Base-by-base conservation (phyloP, 2,329 filamentous ascomycete genomes). In the Ceratocystis eucalypticola region DNA sequence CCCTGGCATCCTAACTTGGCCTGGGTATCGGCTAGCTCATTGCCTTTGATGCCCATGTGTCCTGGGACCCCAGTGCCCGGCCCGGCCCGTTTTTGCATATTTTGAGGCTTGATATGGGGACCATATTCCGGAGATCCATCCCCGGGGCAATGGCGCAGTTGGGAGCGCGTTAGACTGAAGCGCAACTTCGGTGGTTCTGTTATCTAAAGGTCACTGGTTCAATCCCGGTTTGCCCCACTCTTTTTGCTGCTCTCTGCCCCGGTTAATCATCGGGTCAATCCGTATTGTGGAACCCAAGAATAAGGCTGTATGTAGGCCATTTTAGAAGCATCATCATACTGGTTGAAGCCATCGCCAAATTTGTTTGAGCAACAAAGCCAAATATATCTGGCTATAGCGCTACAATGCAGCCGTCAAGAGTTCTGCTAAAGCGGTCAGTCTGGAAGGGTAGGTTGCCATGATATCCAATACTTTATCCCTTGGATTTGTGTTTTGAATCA, bases 351-450 rank as follows among this genome's bases (percentile, higher is more conserved):
- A 62, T 62, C 61, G 44, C 10, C 37, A 62, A 5, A 46, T 30
- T 30, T 61, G 25, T 17, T 61, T 10, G 22, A 22, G 8, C 7
- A n/a, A 41, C 37, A 28, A 28, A 44, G 37, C 33, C 33, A 41
- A n/a, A 15, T 22, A 15, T 25, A 25, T 44, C 45, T n/a, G 61
- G 45, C 61, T 8, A 46, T 17, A 62, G 17, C 48, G 28, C 30
- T 48, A 59, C 17, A 72, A 91, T 91, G 88, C 81, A 86, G 74
- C 82, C 86, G 69, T 89, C 88, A 71, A 80, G 84, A 73, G 80
- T 79, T 72, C 81, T 89, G 20, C 74, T 88, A 46, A 86, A 85
- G 77, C 87, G 90, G 71, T 94, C 90, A 62, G 86, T 92, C 73
- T 95, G 90, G 90, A 95, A 95, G 82, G 90, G 90, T 91, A 76